Conservation (phyloP, 2,329 filamentous ascomycete genomes). For the Colletotrichum chrysophilum region DNA sequence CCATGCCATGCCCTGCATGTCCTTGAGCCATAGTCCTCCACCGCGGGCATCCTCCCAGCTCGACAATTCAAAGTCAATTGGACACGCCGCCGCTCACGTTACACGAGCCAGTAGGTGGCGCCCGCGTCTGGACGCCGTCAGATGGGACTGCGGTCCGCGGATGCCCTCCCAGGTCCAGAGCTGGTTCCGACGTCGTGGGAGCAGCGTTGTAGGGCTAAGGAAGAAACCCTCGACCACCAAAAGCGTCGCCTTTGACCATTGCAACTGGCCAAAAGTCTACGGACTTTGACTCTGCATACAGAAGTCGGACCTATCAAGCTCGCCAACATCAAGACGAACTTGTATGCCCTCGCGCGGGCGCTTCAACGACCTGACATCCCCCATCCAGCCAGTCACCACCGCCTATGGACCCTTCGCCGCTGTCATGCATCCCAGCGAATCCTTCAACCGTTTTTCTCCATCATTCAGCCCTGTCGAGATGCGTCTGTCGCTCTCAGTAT, state of each 20-base stretch:
- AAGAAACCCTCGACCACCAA: not conserved
- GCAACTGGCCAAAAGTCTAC: not conserved
- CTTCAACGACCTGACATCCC: not conserved
- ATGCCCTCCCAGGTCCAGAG: not conserved
- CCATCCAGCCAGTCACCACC: not conserved
- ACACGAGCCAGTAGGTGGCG: not conserved
- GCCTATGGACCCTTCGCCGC: not conserved
- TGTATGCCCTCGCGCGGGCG: not conserved
- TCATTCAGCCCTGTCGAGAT: not conserved
- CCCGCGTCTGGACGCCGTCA: not conserved
- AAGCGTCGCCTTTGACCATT: not conserved
- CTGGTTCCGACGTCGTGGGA: not conserved
- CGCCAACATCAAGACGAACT: not conserved
- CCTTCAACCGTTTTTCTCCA: not conserved
- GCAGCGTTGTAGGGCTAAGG: not conserved
- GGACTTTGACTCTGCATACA: not conserved
- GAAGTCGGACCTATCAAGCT: not conserved
- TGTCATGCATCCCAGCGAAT: not conserved
- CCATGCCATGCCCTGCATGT: not conserved
- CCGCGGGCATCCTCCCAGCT: not conserved
- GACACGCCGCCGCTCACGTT: not conserved
- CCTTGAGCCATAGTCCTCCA: not conserved
- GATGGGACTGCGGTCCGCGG: not conserved
- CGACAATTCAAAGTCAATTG: not conserved
- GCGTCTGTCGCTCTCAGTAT: not conserved